Percentiles rank a stretch among this genome's conserved stretches.
These are phyloP conservation scores for Wickerhamiella galacta DNA, from an alignment of 805 yeast genomes.

Conservation along the genomic window DNA sequence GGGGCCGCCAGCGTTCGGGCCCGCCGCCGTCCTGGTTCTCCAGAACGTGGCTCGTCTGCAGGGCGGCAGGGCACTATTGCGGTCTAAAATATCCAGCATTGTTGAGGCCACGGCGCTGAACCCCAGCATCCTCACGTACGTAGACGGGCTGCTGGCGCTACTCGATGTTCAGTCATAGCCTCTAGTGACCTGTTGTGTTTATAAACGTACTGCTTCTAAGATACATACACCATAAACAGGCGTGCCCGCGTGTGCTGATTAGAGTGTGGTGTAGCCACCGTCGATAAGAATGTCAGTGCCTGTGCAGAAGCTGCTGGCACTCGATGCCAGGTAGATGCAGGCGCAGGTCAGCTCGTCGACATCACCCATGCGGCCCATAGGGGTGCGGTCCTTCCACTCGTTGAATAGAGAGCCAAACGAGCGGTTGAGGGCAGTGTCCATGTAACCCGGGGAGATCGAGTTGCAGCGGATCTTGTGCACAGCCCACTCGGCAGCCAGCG, in stretches of 20 bases:
- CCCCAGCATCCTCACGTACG: conserved; percentile 12
- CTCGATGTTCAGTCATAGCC: too few species aligned
- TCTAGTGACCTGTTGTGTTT: not conserved
- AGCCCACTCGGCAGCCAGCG: conserved; percentile 65
- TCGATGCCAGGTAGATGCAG: conserved; percentile 41
- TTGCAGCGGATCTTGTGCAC: conserved; percentile 48
- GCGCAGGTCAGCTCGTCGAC: conserved; percentile 55
- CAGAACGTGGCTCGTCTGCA: conserved; percentile 22
- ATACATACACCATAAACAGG: not conserved
- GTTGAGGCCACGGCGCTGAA: conserved; percentile 14
- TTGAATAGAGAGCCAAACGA: conserved; percentile 33
- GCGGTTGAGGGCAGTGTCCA: conserved; percentile 51
- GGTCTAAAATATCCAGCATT: conserved; percentile 11
- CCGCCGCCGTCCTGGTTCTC: conserved; percentile 22
- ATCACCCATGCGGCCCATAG: conserved; percentile 53
- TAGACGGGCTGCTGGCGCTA: conserved; percentile 15
- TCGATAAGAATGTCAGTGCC: conserved; percentile 53
- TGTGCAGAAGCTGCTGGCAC: conserved; percentile 44
- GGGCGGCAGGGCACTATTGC: conserved; percentile 14
- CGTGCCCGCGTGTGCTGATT: conserved; percentile 3
- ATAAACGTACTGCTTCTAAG: not conserved
- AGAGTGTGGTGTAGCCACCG: conserved; percentile 34
- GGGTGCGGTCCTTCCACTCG: conserved; percentile 50
- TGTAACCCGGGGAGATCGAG: conserved; percentile 54
- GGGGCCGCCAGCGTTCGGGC: conserved; percentile 18